Evolutionary conservation across 202 grass and related monocot species (phyloP).

Genomic region (Cymbopogon flexuosus): DNA sequence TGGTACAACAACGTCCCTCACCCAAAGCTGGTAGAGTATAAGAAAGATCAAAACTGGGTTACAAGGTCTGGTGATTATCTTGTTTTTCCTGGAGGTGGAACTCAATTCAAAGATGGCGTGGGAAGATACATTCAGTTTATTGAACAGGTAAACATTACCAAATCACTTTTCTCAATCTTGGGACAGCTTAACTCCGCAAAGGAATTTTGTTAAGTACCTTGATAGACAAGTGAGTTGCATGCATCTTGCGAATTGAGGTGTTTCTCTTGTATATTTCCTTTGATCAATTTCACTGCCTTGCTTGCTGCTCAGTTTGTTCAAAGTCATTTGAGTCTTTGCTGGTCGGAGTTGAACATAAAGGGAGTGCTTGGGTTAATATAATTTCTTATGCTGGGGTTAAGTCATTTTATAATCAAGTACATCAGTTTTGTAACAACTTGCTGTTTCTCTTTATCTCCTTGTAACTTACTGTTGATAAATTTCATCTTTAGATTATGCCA

Average conservation of each 20-base stretch:
- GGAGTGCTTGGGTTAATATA: background rate
- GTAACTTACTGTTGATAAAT: slow-evolving; percentile 12
- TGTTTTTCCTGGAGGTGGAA: slow-evolving; percentile 86
- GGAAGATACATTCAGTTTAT: slow-evolving; percentile 76
- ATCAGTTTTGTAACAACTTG: background rate
- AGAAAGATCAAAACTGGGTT: slow-evolving; percentile 94
- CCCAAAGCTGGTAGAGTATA: slow-evolving; percentile 82
- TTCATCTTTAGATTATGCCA: slow-evolving; percentile 58
- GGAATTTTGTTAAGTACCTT: background rate
- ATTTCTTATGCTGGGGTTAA: background rate
- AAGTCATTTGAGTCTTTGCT: background rate
- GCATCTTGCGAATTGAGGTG: background rate
- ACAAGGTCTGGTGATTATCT: slow-evolving; percentile 69
- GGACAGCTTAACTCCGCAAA: background rate
- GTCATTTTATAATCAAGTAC: background rate
- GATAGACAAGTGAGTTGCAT: slow-evolving; percentile 1
- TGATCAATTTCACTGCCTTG: background rate
- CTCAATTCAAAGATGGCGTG: slow-evolving; percentile 89
- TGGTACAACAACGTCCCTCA: slow-evolving; percentile 96
- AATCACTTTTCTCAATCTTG: background rate
- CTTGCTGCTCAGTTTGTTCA: background rate
- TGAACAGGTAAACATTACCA: slow-evolving; percentile 56
- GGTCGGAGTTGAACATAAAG: background rate
- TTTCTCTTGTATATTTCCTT: background rate
- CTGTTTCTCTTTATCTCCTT: background rate